Base-by-base conservation (phyloP, 208 protist species). In the Entamoeba histolytica region DNA sequence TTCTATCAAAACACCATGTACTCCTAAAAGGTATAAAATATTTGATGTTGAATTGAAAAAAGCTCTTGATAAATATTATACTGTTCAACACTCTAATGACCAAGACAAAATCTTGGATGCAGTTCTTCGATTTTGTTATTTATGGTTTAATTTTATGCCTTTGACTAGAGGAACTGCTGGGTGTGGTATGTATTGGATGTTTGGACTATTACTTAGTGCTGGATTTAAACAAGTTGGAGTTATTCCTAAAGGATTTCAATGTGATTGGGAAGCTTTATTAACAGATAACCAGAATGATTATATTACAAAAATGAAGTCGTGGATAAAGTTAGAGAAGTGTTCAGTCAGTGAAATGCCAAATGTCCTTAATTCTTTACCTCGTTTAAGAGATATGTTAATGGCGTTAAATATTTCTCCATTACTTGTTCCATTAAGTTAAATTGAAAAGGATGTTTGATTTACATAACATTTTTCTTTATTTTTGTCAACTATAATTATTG, bases 121-220 rank as follows among this genome's bases (percentile, higher is more conserved):
- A 1, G 92, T 96, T n/a, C 44, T 95, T n/a, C 49, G 39, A 10
- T 57, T 96, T 14, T 49, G 92, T 14, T 96, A 95, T 91, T 96
- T 96, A 92, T 96, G 95, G 95, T 96, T 96, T 91, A 96, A 96
- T 91, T 96, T 96, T 44, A 96, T 96, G 95, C 95, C 95, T 35
- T 92, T 96, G 51, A 94, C 92, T 92, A 44, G 95, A 52, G 95
- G 95, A 50, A 96, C 95, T 14, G 95, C 95, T 5, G 95, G 94
- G 5, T 55, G 95, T n/a, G 95, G 95, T 7, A 95, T 95, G n/a
- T 93, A 94, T 5, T 52, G 14, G 5, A 23, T 95, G 3, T 49
- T 94, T 0, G 69, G 44, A 8, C 15, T 96, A 5, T 61, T 95
- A n/a, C 17, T 94, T 49, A 61, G 94, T 15, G 1, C 95, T 17